A percentile compares a stretch with the other conserved stretches of the same genome.
Evolutionary conservation across 1,284 basidiomycete species (phyloP).

Genomic region (Polyporus tsugae): DNA sequence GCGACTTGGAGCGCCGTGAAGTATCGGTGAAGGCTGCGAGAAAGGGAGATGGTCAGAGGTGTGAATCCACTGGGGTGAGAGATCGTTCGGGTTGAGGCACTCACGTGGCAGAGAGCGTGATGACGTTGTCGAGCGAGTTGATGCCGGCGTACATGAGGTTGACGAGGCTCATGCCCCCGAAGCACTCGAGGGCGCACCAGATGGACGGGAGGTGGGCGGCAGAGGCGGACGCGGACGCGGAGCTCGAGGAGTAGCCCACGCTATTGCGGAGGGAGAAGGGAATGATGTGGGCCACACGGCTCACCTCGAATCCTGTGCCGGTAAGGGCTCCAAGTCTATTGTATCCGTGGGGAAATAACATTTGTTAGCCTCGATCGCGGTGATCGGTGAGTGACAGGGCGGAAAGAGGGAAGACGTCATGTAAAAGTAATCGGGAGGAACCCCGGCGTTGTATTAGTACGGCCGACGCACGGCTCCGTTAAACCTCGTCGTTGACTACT

Average conservation of each 20-base stretch:
- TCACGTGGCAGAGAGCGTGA: constrained; percentile 32
- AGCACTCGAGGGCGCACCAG: constrained; percentile 30
- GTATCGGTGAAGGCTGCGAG: constrained; percentile 26
- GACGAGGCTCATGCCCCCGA: constrained; percentile 26
- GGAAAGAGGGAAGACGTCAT: not conserved
- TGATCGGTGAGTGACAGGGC: not conserved
- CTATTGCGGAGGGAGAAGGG: constrained; percentile 30
- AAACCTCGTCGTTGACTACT: not conserved
- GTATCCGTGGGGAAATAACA: not conserved
- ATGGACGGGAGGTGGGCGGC: constrained; percentile 28
- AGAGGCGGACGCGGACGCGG: constrained; percentile 17
- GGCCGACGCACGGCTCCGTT: not conserved
- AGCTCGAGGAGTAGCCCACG: constrained; percentile 6
- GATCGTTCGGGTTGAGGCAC: not conserved
- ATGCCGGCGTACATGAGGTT: constrained; percentile 30
- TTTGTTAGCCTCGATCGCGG: constrained; percentile 11
- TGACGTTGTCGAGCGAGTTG: constrained; percentile 30
- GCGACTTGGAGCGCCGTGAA: constrained; percentile 33
- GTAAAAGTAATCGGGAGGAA: not conserved
- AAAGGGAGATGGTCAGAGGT: not conserved
- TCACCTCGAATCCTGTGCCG: constrained; percentile 27
- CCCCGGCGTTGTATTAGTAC: not conserved
- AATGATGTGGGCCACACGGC: constrained; percentile 29
- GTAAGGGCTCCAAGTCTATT: constrained; percentile 1
- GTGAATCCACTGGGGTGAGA: not conserved